A percentile compares a stretch with the other conserved stretches of the same genome.
phyloP scores from a whole-genome alignment of 2,329 filamentous ascomycete species.

The Ophiosphaerella korrae region DNA sequence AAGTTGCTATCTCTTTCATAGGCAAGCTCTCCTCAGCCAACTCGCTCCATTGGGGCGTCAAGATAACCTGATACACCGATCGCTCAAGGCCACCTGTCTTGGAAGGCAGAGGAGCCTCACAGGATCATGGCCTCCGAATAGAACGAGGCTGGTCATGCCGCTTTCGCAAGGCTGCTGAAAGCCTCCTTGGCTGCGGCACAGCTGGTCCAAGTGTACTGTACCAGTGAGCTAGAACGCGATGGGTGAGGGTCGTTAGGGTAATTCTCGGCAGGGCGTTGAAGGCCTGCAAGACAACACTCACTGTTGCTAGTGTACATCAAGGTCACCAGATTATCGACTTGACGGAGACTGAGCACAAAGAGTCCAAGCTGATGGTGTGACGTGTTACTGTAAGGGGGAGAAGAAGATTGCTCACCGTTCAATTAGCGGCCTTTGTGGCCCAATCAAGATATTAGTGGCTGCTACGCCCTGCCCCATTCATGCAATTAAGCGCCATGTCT shows the following conservation, averaged over 20 bases:
- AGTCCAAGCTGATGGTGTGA: neutral
- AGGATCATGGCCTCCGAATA: neutral
- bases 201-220: neutral
- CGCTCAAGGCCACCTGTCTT: neutral
- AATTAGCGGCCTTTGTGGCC: constrained; percentile 30
- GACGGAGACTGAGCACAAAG: neutral
- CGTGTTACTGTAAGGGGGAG: neutral
- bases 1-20: neutral
- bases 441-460: constrained; percentile 21
- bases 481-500: constrained; percentile 37
- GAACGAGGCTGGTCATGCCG: neutral
- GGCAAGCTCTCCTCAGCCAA: neutral
- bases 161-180: neutral
- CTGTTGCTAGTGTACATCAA: neutral
- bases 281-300: neutral
- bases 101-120: neutral
- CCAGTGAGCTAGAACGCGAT: neutral
- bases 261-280: neutral
- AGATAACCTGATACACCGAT: neutral
- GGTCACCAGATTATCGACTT: too few relatives aligned
- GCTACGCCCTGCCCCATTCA: constrained; percentile 17
- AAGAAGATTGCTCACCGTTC: constrained; percentile 3
- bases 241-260: neutral
- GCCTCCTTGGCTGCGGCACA: neutral
- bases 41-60: neutral